phyloP scores from a whole-genome alignment of 2,329 filamentous ascomycete species.

The Ceratocystis diversiconidia region DNA sequence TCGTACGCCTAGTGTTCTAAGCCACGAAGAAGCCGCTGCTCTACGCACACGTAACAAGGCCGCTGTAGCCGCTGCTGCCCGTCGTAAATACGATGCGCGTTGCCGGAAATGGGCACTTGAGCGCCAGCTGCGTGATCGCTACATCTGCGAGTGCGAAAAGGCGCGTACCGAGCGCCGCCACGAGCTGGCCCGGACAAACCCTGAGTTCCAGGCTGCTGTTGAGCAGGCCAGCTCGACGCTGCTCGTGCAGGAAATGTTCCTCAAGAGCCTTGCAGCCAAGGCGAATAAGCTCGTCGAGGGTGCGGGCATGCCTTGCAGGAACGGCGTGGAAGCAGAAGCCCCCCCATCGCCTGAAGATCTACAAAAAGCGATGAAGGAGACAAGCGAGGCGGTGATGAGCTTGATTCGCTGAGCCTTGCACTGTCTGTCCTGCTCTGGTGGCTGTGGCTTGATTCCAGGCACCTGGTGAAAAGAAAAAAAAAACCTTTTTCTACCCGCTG shows the following conservation, averaged over 20 bases:
- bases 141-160: constrained; percentile 10
- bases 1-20: constrained; percentile 1
- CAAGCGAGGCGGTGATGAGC: constrained; percentile 16
- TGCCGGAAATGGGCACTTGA: constrained; percentile 13
- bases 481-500: neutral
- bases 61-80: neutral
- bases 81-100: constrained; percentile 12
- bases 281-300: constrained; percentile 8
- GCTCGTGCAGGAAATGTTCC: constrained; percentile 16
- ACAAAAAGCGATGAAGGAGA: constrained; percentile 11
- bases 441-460: neutral
- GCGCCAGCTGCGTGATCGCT: constrained; percentile 15
- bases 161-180: constrained; percentile 7
- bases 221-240: constrained; percentile 14
- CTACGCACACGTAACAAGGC: constrained; percentile 7
- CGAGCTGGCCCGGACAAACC: neutral
- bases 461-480: no score
- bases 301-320: constrained; percentile 5
- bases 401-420: constrained; percentile 9
- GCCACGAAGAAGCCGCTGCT: neutral
- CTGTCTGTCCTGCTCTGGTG: neutral
- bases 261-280: constrained; percentile 12
- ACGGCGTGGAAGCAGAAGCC: neutral
- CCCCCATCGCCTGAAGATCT: neutral
- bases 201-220: constrained; percentile 8